Conservation (phyloP, 2,329 filamentous ascomycete species). For the Zymoseptoria ardabiliae region DNA sequence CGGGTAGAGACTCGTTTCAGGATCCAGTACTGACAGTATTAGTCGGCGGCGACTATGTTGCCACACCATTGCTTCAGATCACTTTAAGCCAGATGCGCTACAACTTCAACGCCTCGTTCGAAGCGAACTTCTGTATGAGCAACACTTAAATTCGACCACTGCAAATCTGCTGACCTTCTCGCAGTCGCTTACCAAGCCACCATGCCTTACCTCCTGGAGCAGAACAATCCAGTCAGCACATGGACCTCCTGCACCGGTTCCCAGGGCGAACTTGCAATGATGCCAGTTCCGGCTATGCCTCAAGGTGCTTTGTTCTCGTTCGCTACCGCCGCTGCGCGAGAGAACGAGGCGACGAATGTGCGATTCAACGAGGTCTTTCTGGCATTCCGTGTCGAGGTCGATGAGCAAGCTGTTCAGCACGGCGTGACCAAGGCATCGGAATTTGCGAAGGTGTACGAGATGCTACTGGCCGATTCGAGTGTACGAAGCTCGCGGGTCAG, state of each 20-base stretch:
- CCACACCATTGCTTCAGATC: conserved; percentile 16
- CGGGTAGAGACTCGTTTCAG: background rate
- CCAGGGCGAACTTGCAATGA: conserved; percentile 23
- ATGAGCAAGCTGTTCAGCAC: conserved; percentile 3
- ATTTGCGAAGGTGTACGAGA: conserved; percentile 9
- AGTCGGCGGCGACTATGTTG: conserved; percentile 25
- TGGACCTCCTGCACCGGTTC: conserved; percentile 31
- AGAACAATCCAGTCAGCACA: conserved; percentile 20
- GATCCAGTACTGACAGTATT: conserved; percentile 18
- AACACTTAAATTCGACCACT: background rate
- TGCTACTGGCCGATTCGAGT: background rate
- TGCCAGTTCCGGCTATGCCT: conserved; percentile 23
- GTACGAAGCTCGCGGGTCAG: conserved; percentile 3
- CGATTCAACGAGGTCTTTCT: conserved; percentile 37
- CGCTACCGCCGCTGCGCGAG: conserved; percentile 25
- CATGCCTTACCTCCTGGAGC: conserved; percentile 28
- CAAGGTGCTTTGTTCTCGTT: conserved; percentile 35
- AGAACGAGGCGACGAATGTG: conserved; percentile 28
- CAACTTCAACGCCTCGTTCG: conserved; percentile 19
- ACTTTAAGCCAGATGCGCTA: conserved; percentile 12
- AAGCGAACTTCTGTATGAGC: conserved; percentile 26
- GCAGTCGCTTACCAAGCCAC: conserved; percentile 16
- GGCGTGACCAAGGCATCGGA: conserved; percentile 5
- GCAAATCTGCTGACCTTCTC: background rate
- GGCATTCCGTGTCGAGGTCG: conserved; percentile 7